phyloP scores from a whole-genome alignment of 129 eudicot genomes.

The Escallonia rubra region DNA sequence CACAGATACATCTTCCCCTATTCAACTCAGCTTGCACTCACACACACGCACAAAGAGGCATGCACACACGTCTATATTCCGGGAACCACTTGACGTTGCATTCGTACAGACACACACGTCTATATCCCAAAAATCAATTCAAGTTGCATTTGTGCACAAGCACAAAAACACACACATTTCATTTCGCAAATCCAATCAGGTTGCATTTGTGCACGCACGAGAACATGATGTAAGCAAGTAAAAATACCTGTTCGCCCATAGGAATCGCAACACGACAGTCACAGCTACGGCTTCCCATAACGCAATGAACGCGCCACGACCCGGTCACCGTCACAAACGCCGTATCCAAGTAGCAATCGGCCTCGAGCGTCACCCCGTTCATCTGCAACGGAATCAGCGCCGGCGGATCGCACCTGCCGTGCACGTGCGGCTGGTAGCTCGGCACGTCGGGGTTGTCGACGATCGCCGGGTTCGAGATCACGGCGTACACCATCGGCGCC shows the following conservation, averaged over 20 bases:
- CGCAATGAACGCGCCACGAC: slow-evolving; percentile 89
- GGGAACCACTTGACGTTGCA: background rate
- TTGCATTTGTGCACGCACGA: too few species aligned
- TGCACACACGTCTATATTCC: background rate
- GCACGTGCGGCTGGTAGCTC: slow-evolving; percentile 95
- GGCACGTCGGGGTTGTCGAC: slow-evolving; percentile 93
- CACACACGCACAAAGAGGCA: background rate
- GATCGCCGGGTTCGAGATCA: slow-evolving; percentile 53
- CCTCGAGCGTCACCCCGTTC: slow-evolving; percentile 58
- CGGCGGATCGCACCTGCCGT: slow-evolving; percentile 79
- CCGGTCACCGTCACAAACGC: slow-evolving; percentile 62
- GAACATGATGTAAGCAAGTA: too few species aligned
- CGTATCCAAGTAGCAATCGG: slow-evolving; percentile 61
- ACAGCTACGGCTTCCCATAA: slow-evolving; percentile 60
- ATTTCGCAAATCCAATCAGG: too few species aligned
- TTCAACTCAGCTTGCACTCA: background rate
- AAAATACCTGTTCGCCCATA: slow-evolving; percentile 84
- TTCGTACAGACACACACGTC: background rate
- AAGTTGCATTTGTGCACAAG: too few species aligned
- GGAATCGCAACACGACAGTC: slow-evolving; percentile 80
- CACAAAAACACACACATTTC: too few species aligned
- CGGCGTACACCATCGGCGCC: slow-evolving; percentile 84
- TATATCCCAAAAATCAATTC: background rate
- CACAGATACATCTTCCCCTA: background rate
- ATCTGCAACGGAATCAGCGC: slow-evolving; percentile 89